Evolutionary conservation across 306 rosid species (phyloP).

Genomic region (Ochetophila trinervis): DNA sequence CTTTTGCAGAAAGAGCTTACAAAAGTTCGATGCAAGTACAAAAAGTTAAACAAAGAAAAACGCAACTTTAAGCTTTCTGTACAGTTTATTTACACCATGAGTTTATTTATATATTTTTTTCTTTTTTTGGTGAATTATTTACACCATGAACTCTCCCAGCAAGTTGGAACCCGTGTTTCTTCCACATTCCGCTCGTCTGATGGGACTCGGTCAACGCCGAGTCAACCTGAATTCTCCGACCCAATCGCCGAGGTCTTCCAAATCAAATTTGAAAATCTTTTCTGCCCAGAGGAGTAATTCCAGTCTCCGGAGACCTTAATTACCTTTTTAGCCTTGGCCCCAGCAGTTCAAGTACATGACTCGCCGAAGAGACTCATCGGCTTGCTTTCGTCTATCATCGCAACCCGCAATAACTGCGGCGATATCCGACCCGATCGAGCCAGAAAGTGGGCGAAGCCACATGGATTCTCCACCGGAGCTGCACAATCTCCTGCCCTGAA

Average conservation of each 20-base stretch:
- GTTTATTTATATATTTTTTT: too few species aligned
- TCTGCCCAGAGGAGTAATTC: too few species aligned
- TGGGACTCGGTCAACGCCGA: slow-evolving; percentile 27
- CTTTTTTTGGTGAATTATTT: too few species aligned
- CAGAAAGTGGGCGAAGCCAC: slow-evolving; percentile 33
- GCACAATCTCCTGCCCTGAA: slow-evolving; percentile 45
- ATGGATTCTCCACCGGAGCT: slow-evolving; percentile 32
- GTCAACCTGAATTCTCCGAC: not conserved
- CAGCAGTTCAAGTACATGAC: slow-evolving; percentile 95
- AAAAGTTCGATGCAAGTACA: too few species aligned
- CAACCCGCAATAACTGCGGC: slow-evolving; percentile 25
- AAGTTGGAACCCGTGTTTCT: not conserved
- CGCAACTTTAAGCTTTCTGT: too few species aligned
- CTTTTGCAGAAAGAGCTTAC: too few species aligned
- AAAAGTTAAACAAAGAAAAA: too few species aligned
- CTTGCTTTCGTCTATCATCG: slow-evolving; percentile 38
- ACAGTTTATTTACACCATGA: too few species aligned
- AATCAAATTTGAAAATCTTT: not conserved
- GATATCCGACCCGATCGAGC: slow-evolving; percentile 40
- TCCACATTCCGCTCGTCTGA: slow-evolving; percentile 1
- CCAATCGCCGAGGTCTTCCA: not conserved
- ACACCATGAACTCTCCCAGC: too few species aligned
- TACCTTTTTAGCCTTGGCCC: slow-evolving; percentile 84
- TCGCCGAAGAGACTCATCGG: slow-evolving; percentile 71
- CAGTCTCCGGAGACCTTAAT: too few species aligned